Base-by-base conservation (phyloP, 495 filamentous ascomycete species). In the Thozetella sp. region DNA sequence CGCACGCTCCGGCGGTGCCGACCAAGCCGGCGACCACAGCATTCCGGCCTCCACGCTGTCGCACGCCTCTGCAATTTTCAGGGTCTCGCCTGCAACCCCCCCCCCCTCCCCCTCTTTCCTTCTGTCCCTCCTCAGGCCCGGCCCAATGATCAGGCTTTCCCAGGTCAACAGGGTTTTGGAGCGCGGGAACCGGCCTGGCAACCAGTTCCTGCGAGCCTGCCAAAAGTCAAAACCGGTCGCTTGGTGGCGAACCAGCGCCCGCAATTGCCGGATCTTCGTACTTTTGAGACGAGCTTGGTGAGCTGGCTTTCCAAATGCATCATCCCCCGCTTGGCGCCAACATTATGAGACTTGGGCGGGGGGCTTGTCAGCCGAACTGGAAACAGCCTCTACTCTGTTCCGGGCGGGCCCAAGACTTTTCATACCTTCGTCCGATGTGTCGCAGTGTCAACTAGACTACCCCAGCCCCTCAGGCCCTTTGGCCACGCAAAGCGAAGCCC, bases 111-210 rank as follows among this genome's bases (percentile, higher is more conserved):
- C 11, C 3, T 48, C 43, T 48, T n/a, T 10, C 12, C 6, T 37
- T 9, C 30, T 17, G 9, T 17, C 30, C 17, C 43, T n/a, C n/a
- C 43, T 4, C 11, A 3, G 9, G n/a, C 43, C 43, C 9, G 43
- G 20, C 43, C 43, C 43, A 48, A 48, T 48, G 43, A 48, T 48
- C 9, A 15, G 30, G 30, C 20, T n/a, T 48, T 48, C 20, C 43
- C 43, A 48, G 43, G 43, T 48, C 43, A 48, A 48, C 43, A 11
- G n/a, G 43, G 12, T 48, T 48, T 37, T 17, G n/a, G 20, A n/a
- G 43, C n/a, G n/a, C 43, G 43, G 43, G n/a, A 48, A 48, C 43
- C 43, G 43, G 43, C 43, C 43, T 48, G 43, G 43, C 43, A 48
- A 48, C 43, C 10, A n/a, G 43, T 6, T 11, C 10, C 43, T 48